Percentiles rank a stretch among this genome's conserved stretches.
Evolutionary conservation across 305 asterid genomes (phyloP).

Genomic region (Ruellia speciosa): DNA sequence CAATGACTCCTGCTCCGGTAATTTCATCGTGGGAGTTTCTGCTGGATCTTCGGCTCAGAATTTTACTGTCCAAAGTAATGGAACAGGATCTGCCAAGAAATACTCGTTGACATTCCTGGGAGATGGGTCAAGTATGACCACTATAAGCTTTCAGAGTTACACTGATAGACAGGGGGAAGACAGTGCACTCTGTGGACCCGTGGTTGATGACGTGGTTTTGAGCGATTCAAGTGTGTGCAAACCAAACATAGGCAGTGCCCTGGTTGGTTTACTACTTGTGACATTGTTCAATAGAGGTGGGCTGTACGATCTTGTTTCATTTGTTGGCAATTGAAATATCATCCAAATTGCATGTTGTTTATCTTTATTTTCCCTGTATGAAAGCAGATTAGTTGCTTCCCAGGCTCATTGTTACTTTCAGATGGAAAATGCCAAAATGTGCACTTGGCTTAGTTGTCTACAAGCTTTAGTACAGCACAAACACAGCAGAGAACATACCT

Average conservation of each 20-base stretch:
- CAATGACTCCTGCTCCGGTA: conserved; percentile 49
- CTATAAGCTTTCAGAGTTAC: conserved; percentile 47
- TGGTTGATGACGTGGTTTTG: conserved; percentile 42
- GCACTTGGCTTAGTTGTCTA: too few species aligned
- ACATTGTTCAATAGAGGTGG: not conserved
- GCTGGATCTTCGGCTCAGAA: conserved; percentile 49
- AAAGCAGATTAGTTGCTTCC: too few species aligned
- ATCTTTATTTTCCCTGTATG: not conserved
- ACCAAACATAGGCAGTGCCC: not conserved
- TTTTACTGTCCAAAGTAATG: conserved; percentile 39
- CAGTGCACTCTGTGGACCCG: conserved; percentile 52
- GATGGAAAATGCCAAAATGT: too few species aligned
- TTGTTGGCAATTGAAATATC: not conserved
- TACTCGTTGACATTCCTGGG: conserved; percentile 35
- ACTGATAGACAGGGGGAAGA: conserved; percentile 31
- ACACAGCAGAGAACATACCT: not conserved
- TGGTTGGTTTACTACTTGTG: not conserved
- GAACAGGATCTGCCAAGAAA: conserved; percentile 47
- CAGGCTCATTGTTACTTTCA: too few species aligned
- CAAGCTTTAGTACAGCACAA: not conserved
- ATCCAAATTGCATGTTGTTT: too few species aligned
- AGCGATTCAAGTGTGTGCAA: not conserved
- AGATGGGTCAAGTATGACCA: conserved; percentile 26
- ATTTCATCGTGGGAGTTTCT: conserved; percentile 37
- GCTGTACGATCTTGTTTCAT: not conserved